phyloP scores from a whole-genome alignment of 2,329 filamentous ascomycete species.

The Nakataea oryzae region DNA sequence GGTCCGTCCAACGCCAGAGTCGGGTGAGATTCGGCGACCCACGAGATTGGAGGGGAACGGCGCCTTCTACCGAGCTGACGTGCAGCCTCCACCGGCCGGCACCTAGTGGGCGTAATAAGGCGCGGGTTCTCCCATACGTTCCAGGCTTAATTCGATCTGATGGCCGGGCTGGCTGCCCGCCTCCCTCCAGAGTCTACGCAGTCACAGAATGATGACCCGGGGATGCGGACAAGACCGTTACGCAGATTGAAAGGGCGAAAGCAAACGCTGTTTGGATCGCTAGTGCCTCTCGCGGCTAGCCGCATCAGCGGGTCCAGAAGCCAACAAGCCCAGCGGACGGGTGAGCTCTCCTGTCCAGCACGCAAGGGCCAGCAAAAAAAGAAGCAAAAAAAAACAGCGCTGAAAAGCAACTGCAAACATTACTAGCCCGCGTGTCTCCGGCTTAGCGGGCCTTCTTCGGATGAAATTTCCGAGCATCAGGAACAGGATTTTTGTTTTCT shows the following conservation, averaged over 20 bases:
- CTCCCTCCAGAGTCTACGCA: no score
- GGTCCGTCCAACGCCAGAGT: background rate
- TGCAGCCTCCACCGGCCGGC: background rate
- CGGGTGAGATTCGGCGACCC: background rate
- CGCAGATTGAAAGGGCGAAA: no score
- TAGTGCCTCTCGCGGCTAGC: background rate
- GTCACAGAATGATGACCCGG: no score
- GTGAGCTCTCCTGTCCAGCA: background rate
- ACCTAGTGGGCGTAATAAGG: background rate
- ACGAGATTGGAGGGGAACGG: background rate
- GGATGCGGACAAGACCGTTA: no score
- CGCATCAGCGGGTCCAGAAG: background rate
- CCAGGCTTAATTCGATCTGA: background rate
- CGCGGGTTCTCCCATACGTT: background rate
- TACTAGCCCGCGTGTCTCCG: no score
- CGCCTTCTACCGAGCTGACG: background rate
- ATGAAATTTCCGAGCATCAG: background rate
- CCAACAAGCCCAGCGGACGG: background rate
- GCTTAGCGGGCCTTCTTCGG: background rate
- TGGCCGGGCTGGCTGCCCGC: no score
- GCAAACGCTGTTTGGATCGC: no score
- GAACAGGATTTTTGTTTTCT: background rate
- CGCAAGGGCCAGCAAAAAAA: background rate
- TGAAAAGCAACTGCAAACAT: no score
- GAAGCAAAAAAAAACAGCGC: background rate